These are phyloP conservation scores for Fagus crenata DNA, from an alignment of 306 rosid genomes.

Conservation along the genomic window DNA sequence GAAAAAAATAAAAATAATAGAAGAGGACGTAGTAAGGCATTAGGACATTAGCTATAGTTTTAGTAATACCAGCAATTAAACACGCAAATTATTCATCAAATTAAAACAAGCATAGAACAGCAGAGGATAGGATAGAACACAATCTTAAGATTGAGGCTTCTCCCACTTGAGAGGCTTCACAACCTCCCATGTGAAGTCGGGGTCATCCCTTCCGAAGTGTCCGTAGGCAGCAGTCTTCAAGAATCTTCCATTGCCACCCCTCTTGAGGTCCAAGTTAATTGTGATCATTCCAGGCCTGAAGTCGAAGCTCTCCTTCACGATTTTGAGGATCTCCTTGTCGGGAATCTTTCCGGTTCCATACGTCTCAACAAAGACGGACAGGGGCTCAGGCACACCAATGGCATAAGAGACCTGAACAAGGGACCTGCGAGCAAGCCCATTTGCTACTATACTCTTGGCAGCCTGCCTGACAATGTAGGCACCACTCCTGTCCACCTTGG, in stretches of 20 bases:
- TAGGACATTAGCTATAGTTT: constrained; percentile 31
- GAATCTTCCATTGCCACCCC: constrained; percentile 83
- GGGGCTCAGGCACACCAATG: constrained; percentile 96
- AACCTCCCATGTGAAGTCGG: constrained; percentile 98
- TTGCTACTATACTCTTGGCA: constrained; percentile 94
- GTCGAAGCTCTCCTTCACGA: constrained; percentile 93
- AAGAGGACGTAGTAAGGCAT: constrained; percentile 27
- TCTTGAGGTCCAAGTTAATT: constrained; percentile 89
- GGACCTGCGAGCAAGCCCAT: constrained; percentile 92
- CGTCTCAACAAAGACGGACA: constrained; percentile 78
- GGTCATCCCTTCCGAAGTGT: constrained; percentile 96
- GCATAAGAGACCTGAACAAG: constrained; percentile 95
- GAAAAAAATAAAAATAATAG: constrained; percentile 12
- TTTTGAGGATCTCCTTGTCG: constrained; percentile 82
- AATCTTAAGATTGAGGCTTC: constrained; percentile 67
- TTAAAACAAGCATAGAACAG: constrained; percentile 29
- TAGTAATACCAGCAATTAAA: constrained; percentile 34
- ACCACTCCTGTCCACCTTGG: constrained; percentile 99
- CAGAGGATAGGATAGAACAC: constrained; percentile 1
- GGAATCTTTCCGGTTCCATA: constrained; percentile 94
- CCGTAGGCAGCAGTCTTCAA: constrained; percentile 98
- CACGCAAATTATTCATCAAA: constrained; percentile 60
- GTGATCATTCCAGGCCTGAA: constrained; percentile 99
- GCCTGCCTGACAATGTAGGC: constrained; percentile 97
- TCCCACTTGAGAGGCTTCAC: constrained; percentile 99